Base-by-base conservation (phyloP, 2,329 filamentous ascomycete species). In the Aspergillus sp. region DNA sequence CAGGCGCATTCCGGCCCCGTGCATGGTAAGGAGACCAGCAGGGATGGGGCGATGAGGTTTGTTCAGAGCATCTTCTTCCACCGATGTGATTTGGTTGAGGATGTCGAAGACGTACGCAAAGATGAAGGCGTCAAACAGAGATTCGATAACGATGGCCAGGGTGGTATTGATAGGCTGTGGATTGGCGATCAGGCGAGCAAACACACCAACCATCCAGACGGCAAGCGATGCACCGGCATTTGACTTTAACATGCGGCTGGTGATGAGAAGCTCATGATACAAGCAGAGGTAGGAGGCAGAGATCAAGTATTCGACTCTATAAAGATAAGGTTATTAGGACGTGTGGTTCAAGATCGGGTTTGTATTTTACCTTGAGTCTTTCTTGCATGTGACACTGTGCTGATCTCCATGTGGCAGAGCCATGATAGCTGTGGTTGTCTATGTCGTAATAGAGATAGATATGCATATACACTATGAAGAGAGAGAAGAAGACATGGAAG, bases 51-150 rank as follows among this genome's bases (percentile, higher is more conserved):
- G 46, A 19, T 36, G 17, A 1, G 50, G 45, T 45, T 49, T 49
- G 38, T 52, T 52, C 17, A 48, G n/a, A 2, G 24, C 30, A 36
- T 52, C 45, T 19, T 47, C 45, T 9, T 42, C 17, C 5, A 52
- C 45, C 9, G 36, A 42, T 3, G 38, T 48, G 17, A 52, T n/a
- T 35, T 52, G 38, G 38, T 52, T 52, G n/a, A 48, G 32, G 14
- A 52, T 47, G 26, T 48, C 50, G 17, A 47, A 48, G 24, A 42
- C 30, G 26, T 52, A 52, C n/a, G 32, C 45, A n/a, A 36, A 47
- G 16, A 42, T 19, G 19, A 42, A 42, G 11, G 16, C 8, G 40
- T 22, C 40, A 13, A 42, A 22, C 6, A 42, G 16, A 4, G 40
- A 42, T 22, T 42, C 40, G 16, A 13, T 9, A 22, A 42, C 8